A percentile compares a stretch with the other conserved stretches of the same genome.
phyloP scores from a whole-genome alignment of 495 filamentous ascomycete species.

The Choiromyces venosus region DNA sequence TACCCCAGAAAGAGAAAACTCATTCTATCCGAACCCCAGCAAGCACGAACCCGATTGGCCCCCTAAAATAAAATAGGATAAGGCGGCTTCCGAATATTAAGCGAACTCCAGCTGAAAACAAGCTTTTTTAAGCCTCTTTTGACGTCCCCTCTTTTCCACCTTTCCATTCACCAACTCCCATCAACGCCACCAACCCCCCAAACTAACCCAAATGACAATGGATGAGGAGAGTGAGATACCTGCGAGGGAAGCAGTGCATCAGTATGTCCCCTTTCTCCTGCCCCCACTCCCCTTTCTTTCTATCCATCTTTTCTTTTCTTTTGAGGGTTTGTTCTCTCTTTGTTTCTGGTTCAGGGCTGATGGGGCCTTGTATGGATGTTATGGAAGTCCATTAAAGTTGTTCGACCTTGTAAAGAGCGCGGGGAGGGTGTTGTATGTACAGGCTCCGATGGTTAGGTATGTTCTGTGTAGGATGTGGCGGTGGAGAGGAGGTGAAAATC shows the following conservation, averaged over 20 bases:
- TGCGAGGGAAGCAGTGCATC: constrained; percentile 24
- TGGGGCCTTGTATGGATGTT: not conserved
- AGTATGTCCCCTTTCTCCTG: constrained; percentile 13
- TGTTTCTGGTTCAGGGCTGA: not conserved
- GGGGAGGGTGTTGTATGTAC: constrained; percentile 52
- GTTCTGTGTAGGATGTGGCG: not conserved
- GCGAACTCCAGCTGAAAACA: not conserved
- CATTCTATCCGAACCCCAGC: not conserved
- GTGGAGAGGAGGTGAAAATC: not conserved
- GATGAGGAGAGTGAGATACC: constrained; percentile 20
- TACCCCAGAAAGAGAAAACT: not conserved
- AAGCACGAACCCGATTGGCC: not conserved
- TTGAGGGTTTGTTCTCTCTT: constrained; percentile 10
- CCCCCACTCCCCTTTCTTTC: not conserved
- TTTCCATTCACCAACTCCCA: not conserved
- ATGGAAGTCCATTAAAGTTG: constrained; percentile 52
- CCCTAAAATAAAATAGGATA: not conserved
- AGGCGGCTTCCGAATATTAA: not conserved
- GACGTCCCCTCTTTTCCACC: not conserved
- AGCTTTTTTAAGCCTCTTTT: constrained; percentile 3
- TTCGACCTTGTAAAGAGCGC: constrained; percentile 54
- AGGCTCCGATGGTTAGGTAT: constrained; percentile 67
- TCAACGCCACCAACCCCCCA: not conserved
- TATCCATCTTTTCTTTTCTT: too few species aligned
- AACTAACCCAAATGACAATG: constrained; percentile 15